Evolutionary conservation across 345 rosid species (phyloP).

Genomic region (Hypericum androsaemum): DNA sequence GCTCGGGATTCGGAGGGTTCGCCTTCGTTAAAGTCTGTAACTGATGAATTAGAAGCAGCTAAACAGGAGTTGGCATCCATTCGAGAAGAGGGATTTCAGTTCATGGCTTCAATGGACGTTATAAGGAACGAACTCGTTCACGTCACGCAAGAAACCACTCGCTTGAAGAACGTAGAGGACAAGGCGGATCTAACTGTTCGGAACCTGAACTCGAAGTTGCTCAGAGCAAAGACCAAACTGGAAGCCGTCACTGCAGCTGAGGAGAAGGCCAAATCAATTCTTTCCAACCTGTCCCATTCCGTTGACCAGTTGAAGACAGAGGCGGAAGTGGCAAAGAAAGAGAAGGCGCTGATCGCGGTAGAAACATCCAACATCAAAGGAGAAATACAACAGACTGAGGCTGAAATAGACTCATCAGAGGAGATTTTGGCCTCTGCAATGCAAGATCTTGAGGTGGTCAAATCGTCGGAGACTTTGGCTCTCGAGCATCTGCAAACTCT

Average conservation of each 20-base stretch:
- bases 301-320: constrained; percentile 54
- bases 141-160: constrained; percentile 37
- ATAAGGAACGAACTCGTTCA: constrained; percentile 50
- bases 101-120: constrained; percentile 55
- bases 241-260: constrained; percentile 44
- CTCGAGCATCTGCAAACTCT: constrained; percentile 43
- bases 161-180: constrained; percentile 34
- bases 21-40: constrained; percentile 29
- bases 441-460: constrained; percentile 53
- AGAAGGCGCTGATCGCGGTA: constrained; percentile 32
- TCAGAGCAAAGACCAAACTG: constrained; percentile 50
- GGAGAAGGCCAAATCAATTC: constrained; percentile 43
- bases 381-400: constrained; percentile 39
- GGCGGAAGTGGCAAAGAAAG: constrained; percentile 47
- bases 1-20: constrained; percentile 17
- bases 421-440: constrained; percentile 43
- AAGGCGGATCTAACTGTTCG: constrained; percentile 38
- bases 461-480: constrained; percentile 45
- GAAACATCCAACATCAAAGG: constrained; percentile 40
- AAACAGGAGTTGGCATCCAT: constrained; percentile 47
- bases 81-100: constrained; percentile 46
- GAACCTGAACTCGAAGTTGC: constrained; percentile 61
- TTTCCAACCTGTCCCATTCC: constrained; percentile 37
- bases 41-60: constrained; percentile 47
- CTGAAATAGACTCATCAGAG: constrained; percentile 39